Evolutionary conservation across 257 asterid genomes (phyloP), one percentile per base, ranked within the genome.

Genomic region (Asclepias syriaca): DNA sequence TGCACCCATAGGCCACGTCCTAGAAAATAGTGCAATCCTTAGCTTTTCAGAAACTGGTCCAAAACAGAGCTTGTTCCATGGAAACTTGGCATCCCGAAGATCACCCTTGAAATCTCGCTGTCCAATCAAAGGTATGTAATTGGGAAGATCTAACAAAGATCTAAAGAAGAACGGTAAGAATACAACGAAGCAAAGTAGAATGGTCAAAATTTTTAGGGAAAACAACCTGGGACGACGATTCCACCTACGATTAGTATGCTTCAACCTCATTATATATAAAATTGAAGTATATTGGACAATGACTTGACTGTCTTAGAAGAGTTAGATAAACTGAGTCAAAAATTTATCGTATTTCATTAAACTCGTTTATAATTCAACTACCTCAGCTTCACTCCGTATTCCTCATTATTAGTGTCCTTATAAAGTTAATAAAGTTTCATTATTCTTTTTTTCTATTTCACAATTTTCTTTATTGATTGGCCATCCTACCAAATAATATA

Each of bases 11-110:
- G 74, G 84, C 84, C 81, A 80, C 34, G 75, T 63, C 22, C 69
- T 67, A 55, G 78, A 72, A 75, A 80, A 76, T 10, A 76, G 78
- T 2, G 81, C 81, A 16, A 76, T 50, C 69, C 76, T 76, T 0
- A 72, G 70, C 34, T 60, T 72, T 72, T 80, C 67, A 14, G 12
- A 57, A 13, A 57, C 48, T 64, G 55, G 51, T 8, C 74, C 74
- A 56, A 71, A 75, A 59, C 77, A 75, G n/a, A 80, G 81, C 76
- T 76, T 76, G 46, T 76, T 76, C 81, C 76, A 72, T 14, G 79
- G 74, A 24, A 77, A 77, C 8, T 74, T 74, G 1, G 77, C 82
- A 15, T 65, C 67, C 1, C 74, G 46, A 21, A 16, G 57, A 51
- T 51, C 57, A 51, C 57, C 57, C 57, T 51, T 14, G 9, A 74